Conservation (phyloP, 1,284 basidiomycete genomes). For the Ustilago crameri region DNA sequence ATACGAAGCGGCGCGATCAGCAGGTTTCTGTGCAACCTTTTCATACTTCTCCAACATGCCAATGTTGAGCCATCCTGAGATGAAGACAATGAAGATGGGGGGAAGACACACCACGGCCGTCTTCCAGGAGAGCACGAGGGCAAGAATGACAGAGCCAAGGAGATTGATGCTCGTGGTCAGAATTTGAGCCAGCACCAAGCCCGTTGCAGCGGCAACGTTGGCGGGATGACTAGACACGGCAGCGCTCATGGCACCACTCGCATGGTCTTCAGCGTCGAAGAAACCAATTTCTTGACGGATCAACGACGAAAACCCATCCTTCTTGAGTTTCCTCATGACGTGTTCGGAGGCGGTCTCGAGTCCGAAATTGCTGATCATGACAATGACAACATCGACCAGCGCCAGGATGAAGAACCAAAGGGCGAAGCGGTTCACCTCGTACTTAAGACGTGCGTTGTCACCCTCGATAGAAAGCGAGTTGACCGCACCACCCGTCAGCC, state of each 20-base stretch:
- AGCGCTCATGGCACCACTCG: constrained; percentile 69
- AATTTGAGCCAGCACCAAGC: constrained; percentile 69
- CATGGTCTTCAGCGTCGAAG: constrained; percentile 66
- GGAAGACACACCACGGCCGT: constrained; percentile 67
- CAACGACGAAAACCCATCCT: constrained; percentile 52
- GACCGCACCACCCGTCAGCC: constrained; percentile 59
- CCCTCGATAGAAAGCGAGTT: constrained; percentile 53
- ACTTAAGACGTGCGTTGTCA: constrained; percentile 34
- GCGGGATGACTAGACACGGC: constrained; percentile 66
- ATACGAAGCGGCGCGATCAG: constrained; percentile 62
- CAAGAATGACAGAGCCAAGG: constrained; percentile 68
- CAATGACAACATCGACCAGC: constrained; percentile 45
- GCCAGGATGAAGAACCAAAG: constrained; percentile 62
- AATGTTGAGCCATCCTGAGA: constrained; percentile 65
- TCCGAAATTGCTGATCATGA: constrained; percentile 51
- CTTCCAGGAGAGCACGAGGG: constrained; percentile 68
- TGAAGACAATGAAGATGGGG: constrained; percentile 62
- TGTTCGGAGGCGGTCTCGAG: constrained; percentile 62
- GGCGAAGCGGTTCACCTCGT: constrained; percentile 47
- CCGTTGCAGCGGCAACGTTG: constrained; percentile 68
- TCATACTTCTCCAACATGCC: constrained; percentile 65
- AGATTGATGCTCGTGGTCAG: constrained; percentile 66
- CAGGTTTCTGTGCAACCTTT: constrained; percentile 58
- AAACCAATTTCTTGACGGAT: constrained; percentile 65
- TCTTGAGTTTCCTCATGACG: constrained; percentile 55